These are phyloP conservation scores for Ganoderma multipileum DNA, from an alignment of 1,284 basidiomycete genomes.

Conservation along the genomic window DNA sequence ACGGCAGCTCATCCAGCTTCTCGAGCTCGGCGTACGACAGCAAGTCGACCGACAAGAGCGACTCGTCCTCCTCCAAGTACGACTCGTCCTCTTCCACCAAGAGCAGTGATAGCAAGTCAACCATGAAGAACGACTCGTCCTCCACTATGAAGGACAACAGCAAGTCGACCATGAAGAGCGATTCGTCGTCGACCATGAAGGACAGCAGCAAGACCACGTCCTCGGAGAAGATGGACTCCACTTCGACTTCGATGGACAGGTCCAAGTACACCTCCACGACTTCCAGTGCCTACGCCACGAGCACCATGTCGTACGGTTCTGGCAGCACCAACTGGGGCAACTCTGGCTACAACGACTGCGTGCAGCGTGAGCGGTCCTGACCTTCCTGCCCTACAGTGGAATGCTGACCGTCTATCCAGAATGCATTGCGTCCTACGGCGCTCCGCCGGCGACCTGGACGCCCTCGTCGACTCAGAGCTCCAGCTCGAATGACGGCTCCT, in stretches of 20 bases:
- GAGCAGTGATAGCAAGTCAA: constrained; percentile 12
- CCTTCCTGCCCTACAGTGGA: not conserved
- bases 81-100: not conserved
- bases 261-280: constrained; percentile 15
- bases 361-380: constrained; percentile 60
- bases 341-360: constrained; percentile 69
- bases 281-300: constrained; percentile 24
- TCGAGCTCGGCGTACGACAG: constrained; percentile 8
- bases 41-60: constrained; percentile 8
- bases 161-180: not conserved
- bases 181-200: not conserved
- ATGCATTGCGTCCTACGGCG: constrained; percentile 67
- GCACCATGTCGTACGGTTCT: constrained; percentile 59
- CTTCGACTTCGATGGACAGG: constrained; percentile 11
- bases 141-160: not conserved
- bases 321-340: constrained; percentile 65
- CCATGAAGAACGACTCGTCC: not conserved
- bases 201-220: constrained; percentile 5
- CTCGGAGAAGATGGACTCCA: not conserved
- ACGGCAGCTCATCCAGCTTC: constrained; percentile 10
- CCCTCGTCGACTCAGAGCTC: constrained; percentile 21
- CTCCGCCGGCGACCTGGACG: constrained; percentile 45
- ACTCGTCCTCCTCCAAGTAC: constrained; percentile 1
- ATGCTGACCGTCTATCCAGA: constrained; percentile 46
- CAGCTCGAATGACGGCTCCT: constrained; percentile 17